Evolutionary conservation across 495 filamentous ascomycete genomes (phyloP).

Genomic region (Xylaria flabelliformis): DNA sequence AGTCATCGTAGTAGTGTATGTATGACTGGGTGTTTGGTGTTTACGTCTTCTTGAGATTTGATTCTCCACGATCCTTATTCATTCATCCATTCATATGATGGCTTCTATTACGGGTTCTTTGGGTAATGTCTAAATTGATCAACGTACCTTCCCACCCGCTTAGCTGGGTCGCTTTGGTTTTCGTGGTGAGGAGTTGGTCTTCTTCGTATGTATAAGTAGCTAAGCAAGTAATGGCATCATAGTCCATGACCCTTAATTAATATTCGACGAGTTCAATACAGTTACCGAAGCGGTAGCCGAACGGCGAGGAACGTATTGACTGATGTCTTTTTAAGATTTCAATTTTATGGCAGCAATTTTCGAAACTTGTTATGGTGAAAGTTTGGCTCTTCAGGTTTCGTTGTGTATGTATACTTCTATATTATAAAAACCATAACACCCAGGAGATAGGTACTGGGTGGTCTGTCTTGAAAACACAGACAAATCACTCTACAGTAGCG

Average conservation of each 20-base stretch:
- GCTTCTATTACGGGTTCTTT: background rate
- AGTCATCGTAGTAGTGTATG: background rate
- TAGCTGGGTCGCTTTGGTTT: background rate
- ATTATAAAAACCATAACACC: too few species aligned
- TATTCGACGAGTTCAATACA: background rate
- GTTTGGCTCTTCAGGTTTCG: background rate
- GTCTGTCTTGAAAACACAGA: too few species aligned
- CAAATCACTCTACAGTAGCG: too few species aligned
- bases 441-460: too few species aligned
- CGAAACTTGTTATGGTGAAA: background rate
- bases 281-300: too few species aligned
- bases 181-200: background rate
- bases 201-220: background rate
- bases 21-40: background rate
- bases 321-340: too few species aligned
- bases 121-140: constrained; percentile 21
- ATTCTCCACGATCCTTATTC: background rate
- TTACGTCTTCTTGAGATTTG: background rate
- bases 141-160: background rate
- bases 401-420: background rate
- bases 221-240: background rate
- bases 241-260: background rate
- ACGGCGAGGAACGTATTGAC: background rate
- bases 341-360: background rate
- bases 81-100: background rate